Conservation (phyloP, 2,329 filamentous ascomycete genomes). For the Aspergillus carbonarius region DNA sequence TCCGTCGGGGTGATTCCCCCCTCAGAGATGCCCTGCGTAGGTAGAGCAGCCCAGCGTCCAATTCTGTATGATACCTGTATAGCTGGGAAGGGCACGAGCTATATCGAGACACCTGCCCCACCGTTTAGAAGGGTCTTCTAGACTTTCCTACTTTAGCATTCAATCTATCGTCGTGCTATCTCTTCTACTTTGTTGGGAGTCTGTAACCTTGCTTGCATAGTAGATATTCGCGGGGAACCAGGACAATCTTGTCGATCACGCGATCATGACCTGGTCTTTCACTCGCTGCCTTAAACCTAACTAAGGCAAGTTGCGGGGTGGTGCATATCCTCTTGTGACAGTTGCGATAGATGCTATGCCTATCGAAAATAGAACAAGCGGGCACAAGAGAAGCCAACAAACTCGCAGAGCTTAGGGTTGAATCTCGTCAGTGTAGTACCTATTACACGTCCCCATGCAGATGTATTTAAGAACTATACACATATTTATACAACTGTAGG, state of each 20-base stretch:
- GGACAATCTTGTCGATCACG: neutral
- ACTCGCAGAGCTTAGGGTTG: neutral
- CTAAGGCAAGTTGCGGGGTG: neutral
- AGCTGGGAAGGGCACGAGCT: slow-evolving; percentile 25
- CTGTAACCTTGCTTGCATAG: neutral
- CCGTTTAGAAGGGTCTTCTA: slow-evolving; percentile 23
- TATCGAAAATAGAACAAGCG: neutral
- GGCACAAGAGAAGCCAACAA: neutral
- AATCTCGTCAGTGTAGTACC: neutral
- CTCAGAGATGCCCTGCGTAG: slow-evolving; percentile 40
- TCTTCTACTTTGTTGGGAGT: slow-evolving; percentile 1
- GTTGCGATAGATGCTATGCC: neutral
- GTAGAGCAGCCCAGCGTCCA: slow-evolving; percentile 26
- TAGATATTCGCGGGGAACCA: neutral
- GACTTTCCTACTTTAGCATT: slow-evolving; percentile 19
- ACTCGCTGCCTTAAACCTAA: neutral
- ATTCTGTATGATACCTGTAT: slow-evolving; percentile 41
- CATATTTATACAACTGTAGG: neutral
- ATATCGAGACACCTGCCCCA: slow-evolving; percentile 12
- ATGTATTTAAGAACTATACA: neutral
- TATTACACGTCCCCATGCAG: neutral
- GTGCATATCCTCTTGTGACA: neutral
- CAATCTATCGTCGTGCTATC: slow-evolving; percentile 15
- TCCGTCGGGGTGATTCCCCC: slow-evolving; percentile 45
- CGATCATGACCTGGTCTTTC: neutral